phyloP scores from a whole-genome alignment of 208 protist species.

The Naegleria gruberi region DNA sequence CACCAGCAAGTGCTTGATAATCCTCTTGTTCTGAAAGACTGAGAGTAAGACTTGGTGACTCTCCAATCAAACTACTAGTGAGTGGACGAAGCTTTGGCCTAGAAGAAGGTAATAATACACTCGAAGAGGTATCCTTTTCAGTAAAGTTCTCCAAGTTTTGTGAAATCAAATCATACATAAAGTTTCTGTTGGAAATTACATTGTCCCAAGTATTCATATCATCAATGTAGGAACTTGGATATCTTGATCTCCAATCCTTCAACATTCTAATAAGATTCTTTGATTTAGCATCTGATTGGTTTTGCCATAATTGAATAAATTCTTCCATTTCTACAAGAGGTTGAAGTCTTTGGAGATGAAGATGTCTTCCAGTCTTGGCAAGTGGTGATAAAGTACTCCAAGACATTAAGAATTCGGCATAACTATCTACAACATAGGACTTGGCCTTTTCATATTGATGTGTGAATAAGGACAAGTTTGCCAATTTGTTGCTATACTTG shows the following conservation, averaged over 20 bases:
- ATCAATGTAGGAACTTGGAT: slow-evolving; percentile 32
- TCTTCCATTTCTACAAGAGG: slow-evolving; percentile 49
- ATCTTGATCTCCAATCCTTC: slow-evolving; percentile 5
- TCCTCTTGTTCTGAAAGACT: too few relatives aligned
- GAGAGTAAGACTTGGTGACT: too few relatives aligned
- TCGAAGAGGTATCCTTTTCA: slow-evolving; percentile 8
- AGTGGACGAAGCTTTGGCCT: too few relatives aligned
- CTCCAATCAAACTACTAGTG: too few relatives aligned
- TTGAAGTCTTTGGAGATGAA: slow-evolving; percentile 48
- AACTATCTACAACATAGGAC: slow-evolving; percentile 43
- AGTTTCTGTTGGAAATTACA: slow-evolving; percentile 35
- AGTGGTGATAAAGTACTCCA: slow-evolving; percentile 48
- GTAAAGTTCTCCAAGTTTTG: slow-evolving; percentile 32
- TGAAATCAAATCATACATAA: slow-evolving; percentile 47
- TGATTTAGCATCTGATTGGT: not conserved
- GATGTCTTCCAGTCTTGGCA: slow-evolving; percentile 32
- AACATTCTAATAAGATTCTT: not conserved
- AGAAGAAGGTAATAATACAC: too few relatives aligned
- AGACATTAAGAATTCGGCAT: slow-evolving; percentile 39
- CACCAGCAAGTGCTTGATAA: too few relatives aligned
- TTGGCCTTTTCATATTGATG: slow-evolving; percentile 37
- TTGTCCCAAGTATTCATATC: slow-evolving; percentile 52
- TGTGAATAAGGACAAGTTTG: not conserved
- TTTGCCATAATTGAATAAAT: slow-evolving; percentile 39
- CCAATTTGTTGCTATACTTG: not conserved